Conservation (phyloP, 306 rosid species). For the Aeschynomene evenia region DNA sequence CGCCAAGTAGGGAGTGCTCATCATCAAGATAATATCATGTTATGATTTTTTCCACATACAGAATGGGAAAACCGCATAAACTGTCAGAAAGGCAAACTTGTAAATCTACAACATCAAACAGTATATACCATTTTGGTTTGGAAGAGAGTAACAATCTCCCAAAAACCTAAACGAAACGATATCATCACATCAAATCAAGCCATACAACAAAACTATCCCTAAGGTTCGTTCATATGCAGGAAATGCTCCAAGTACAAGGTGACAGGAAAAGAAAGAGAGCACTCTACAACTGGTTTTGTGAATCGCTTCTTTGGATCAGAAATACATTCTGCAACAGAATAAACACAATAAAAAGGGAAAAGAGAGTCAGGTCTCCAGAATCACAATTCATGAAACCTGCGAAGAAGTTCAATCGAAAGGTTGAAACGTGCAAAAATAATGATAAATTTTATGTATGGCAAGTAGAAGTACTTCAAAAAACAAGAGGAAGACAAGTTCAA, state of each 20-base stretch:
- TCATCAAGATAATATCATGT: slow-evolving; percentile 20
- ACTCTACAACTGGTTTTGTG: slow-evolving; percentile 35
- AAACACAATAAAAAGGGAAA: not conserved
- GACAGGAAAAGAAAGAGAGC: slow-evolving; percentile 41
- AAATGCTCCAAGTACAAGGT: slow-evolving; percentile 46
- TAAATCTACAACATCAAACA: slow-evolving; percentile 28
- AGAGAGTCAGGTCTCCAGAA: too few species aligned
- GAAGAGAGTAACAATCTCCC: slow-evolving; percentile 33
- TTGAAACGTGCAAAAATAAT: too few species aligned
- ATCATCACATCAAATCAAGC: slow-evolving; percentile 44
- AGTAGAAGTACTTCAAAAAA: too few species aligned
- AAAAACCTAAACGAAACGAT: slow-evolving; percentile 33
- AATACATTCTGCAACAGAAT: slow-evolving; percentile 35
- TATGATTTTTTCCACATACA: slow-evolving; percentile 27
- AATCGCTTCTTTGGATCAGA: slow-evolving; percentile 35
- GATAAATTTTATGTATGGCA: too few species aligned
- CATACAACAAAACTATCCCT: slow-evolving; percentile 43
- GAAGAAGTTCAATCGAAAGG: too few species aligned
- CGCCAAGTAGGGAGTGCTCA: slow-evolving; percentile 1
- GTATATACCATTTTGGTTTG: slow-evolving; percentile 32
- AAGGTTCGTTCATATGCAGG: slow-evolving; percentile 38
- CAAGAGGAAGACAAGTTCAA: too few species aligned
- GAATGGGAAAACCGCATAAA: slow-evolving; percentile 27
- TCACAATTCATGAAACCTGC: slow-evolving; percentile 3
- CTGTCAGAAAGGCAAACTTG: slow-evolving; percentile 26